Percentiles rank a stretch among this genome's conserved stretches.
phyloP scores from a whole-genome alignment of 768 basidiomycete genomes.

The Russula griseocarnosa region DNA sequence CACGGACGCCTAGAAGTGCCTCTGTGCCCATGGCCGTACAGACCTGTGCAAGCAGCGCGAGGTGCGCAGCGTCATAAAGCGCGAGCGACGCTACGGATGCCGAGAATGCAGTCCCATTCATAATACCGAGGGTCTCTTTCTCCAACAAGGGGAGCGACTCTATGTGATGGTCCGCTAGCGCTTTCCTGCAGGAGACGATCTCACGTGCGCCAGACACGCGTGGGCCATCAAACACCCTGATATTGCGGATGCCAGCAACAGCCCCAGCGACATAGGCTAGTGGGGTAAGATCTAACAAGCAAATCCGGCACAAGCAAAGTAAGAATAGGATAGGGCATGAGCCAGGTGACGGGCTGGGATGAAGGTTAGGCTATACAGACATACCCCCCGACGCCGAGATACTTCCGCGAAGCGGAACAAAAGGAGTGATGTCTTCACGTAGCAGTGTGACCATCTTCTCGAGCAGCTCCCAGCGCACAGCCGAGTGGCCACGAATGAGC shows the following conservation, averaged over 20 bases:
- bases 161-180: conserved; percentile 56
- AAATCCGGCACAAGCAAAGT: conserved; percentile 5
- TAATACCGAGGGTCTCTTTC: conserved; percentile 75
- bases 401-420: conserved; percentile 81
- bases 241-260: conserved; percentile 75
- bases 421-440: conserved; percentile 64
- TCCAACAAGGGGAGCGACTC: conserved; percentile 61
- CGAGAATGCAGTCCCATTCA: conserved; percentile 85
- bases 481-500: conserved; percentile 83
- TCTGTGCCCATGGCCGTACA: conserved; percentile 82
- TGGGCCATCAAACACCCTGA: conserved; percentile 62
- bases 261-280: conserved; percentile 50
- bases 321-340: background rate
- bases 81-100: conserved; percentile 72
- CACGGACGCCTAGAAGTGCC: conserved; percentile 69
- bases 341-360: background rate
- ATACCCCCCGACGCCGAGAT: conserved; percentile 80
- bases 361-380: conserved; percentile 22
- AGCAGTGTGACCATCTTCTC: conserved; percentile 73
- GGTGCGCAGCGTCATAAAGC: conserved; percentile 66
- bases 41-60: conserved; percentile 63
- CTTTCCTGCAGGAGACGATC: conserved; percentile 51
- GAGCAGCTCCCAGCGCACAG: conserved; percentile 75
- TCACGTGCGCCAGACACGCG: conserved; percentile 45
- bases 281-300: conserved; percentile 25